A percentile compares a stretch with the other conserved stretches of the same genome.
phyloP scores from a whole-genome alignment of 805 yeast genomes.

The Tetrapisispora fleetii region DNA sequence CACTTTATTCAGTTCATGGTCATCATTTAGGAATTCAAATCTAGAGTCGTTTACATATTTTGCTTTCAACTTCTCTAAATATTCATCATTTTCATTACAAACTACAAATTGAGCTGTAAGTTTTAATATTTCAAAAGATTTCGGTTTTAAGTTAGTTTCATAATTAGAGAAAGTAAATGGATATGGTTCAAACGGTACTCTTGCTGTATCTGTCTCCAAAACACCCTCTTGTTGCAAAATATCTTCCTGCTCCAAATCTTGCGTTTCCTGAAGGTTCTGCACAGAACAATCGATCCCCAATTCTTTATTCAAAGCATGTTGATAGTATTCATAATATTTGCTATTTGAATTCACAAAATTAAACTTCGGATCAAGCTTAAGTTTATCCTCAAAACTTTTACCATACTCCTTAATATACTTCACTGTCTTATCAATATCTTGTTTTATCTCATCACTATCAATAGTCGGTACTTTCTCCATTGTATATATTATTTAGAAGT shows the following conservation, averaged over 20 bases:
- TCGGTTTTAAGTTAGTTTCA: slow-evolving; percentile 36
- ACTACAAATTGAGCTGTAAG: slow-evolving; percentile 63
- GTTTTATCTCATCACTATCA: slow-evolving; percentile 30
- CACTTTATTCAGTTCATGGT: slow-evolving; percentile 50
- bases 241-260: background rate
- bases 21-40: slow-evolving; percentile 54
- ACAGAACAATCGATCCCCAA: background rate
- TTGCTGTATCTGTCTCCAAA: background rate
- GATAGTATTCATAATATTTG: slow-evolving; percentile 49
- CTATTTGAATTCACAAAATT: slow-evolving; percentile 49
- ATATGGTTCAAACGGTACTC: slow-evolving; percentile 15
- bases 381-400: slow-evolving; percentile 52
- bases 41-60: slow-evolving; percentile 36
- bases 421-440: slow-evolving; percentile 61
- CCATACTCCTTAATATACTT: slow-evolving; percentile 65
- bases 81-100: slow-evolving; percentile 42
- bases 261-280: background rate
- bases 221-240: background rate
- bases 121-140: slow-evolving; percentile 62
- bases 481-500: background rate
- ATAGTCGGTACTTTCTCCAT: background rate
- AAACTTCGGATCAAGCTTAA: slow-evolving; percentile 44
- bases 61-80: slow-evolving; percentile 32
- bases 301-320: background rate
- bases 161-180: slow-evolving; percentile 23